Percentiles rank a stretch among this genome's conserved stretches.
These are phyloP conservation scores for Pichia sorboxylosa DNA, from an alignment of 1,139 yeast species.

Conservation along the genomic window DNA sequence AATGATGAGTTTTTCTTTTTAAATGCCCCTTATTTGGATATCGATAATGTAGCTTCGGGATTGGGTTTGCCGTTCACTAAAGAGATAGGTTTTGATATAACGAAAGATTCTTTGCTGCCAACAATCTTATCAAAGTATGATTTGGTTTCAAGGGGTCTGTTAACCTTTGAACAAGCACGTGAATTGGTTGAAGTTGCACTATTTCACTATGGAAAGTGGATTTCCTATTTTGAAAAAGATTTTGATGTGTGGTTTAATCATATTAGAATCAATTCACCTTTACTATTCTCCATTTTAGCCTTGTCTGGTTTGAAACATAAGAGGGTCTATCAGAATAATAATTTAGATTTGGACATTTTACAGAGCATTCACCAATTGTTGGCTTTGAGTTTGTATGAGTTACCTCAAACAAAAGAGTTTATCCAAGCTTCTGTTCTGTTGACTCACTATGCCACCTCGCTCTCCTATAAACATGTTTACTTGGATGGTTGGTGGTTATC, in stretches of 20 bases:
- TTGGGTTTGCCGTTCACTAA: conserved; percentile 27
- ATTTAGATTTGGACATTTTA: conserved; percentile 26
- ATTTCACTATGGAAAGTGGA: conserved; percentile 62
- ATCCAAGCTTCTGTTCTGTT: conserved; percentile 51
- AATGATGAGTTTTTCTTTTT: conserved; percentile 28
- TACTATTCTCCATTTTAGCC: conserved; percentile 55
- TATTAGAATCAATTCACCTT: conserved; percentile 41
- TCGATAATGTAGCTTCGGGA: conserved; percentile 27
- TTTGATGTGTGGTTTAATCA: conserved; percentile 38
- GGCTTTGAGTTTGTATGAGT: conserved; percentile 31
- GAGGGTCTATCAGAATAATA: conserved; percentile 10
- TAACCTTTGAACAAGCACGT: conserved; percentile 36
- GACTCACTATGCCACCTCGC: conserved; percentile 45
- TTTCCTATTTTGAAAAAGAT: conserved; percentile 42
- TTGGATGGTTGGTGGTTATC: conserved; percentile 56
- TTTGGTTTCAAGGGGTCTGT: conserved; percentile 36
- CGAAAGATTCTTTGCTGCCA: conserved; percentile 15
- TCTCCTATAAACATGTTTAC: conserved; percentile 34
- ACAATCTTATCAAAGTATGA: conserved; percentile 23
- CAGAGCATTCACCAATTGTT: conserved; percentile 33
- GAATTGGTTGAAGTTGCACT: conserved; percentile 43
- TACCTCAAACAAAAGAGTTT: conserved; percentile 37
- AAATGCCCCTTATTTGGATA: conserved; percentile 40
- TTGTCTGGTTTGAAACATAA: conserved; percentile 38
- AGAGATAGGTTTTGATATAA: conserved; percentile 33